Base-by-base conservation (phyloP, 768 basidiomycete species). In the Tulasnella sp. region DNA sequence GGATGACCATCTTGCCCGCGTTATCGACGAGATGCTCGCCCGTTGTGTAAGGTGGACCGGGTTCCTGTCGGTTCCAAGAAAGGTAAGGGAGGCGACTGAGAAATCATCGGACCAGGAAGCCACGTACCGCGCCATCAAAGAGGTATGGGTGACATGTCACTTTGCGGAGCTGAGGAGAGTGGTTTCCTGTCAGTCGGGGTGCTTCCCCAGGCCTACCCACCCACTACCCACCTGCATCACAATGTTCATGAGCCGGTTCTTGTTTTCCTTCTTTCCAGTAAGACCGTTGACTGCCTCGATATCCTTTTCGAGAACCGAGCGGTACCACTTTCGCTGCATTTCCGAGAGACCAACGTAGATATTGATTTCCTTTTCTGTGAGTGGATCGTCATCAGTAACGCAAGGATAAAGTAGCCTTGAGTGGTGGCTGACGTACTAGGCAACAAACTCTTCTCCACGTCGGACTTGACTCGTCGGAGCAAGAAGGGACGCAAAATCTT, bases 321-420 rank as follows among this genome's bases (percentile, higher is more conserved):
- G 92, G 85, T 99, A 99, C 98, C 97, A 98, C 84, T 97, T 98
- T 39, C 96, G 87, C 84, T 99, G 98, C 95, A 99, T 96, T 34
- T 98, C 96, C 9, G 96, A 93, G 80, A 99, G 89, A 75, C 97
- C 97, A 75, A 99, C 94, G 80, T 99, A 99, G 68, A 99, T 95
- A 83, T 99, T 99, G 85, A 99, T 96, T 83, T 99, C 98, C 87
- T 98, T 99, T 87, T 99, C 94, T 95, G 82, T 71, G 40, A 56
- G 68, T 12, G 72, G 76, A 40, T 27, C 4, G 9, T 74, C 83
- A 31, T 74, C 83, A 31, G 78, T 79, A 31, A 76, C 4, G 77
- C 36, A 31, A 38, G 56, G 8, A 31, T 52, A 19, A 75, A 44
- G 27, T 14, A 52, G 27, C 12, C 12, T 10, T 46, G 58, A 39